Percentiles rank a stretch among this genome's conserved stretches.
Evolutionary conservation across 1,284 basidiomycete genomes (phyloP).

Genomic region (Ganoderma multipileum): DNA sequence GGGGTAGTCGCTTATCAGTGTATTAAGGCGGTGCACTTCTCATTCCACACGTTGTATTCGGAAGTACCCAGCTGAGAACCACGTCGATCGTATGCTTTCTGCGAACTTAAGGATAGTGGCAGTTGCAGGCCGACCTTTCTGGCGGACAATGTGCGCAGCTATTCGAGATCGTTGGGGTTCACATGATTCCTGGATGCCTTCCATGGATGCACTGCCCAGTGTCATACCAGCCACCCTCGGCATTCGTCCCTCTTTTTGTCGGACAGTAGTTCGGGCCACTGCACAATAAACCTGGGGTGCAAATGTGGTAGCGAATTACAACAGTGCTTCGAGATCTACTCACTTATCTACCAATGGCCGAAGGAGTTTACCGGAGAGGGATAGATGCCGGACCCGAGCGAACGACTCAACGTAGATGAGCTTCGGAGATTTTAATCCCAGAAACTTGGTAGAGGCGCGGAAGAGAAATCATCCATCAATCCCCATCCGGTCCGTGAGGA

Average conservation of each 20-base stretch:
- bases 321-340: conserved; percentile 28
- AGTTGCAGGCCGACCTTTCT: neutral
- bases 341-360: conserved; percentile 84
- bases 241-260: conserved; percentile 53
- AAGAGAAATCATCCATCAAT: neutral
- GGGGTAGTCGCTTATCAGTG: conserved; percentile 9
- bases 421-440: conserved; percentile 76
- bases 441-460: conserved; percentile 56
- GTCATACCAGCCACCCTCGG: conserved; percentile 72
- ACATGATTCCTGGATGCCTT: neutral
- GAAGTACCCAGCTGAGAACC: neutral
- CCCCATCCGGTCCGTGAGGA: neutral
- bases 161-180: neutral
- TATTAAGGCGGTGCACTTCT: conserved; percentile 17
- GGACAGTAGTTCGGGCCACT: conserved; percentile 76
- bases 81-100: conserved; percentile 1
- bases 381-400: conserved; percentile 85
- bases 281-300: conserved; percentile 77
- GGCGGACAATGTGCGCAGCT: neutral
- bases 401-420: conserved; percentile 96
- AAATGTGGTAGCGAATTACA: neutral
- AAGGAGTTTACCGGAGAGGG: conserved; percentile 86
- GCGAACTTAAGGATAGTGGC: neutral
- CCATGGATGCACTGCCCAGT: neutral
- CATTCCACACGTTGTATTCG: conserved; percentile 1